Conservation (phyloP, 2,329 filamentous ascomycete species). For the Ceratocystis cacaofunesta region DNA sequence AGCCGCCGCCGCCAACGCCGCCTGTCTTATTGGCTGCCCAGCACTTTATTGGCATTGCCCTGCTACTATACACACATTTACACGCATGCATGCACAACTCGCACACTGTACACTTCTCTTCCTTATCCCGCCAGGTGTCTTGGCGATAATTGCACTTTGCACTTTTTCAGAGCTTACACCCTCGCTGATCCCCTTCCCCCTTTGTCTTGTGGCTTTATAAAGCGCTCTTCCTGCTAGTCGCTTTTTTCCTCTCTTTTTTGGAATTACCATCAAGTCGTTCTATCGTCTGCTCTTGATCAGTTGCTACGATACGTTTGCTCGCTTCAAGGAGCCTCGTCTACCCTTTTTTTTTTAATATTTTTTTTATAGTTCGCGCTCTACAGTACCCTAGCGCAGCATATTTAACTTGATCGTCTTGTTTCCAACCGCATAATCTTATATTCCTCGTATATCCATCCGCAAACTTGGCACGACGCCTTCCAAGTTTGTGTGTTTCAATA, state of each 20-base stretch:
- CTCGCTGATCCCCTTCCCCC: not conserved
- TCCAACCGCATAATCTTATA: not conserved
- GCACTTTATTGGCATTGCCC: not conserved
- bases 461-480: not conserved
- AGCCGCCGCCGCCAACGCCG: not conserved
- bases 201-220: not conserved
- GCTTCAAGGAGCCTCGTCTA: not conserved
- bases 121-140: not conserved
- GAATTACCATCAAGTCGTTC: not conserved
- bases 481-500: not conserved
- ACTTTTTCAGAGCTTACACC: not conserved
- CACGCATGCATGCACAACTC: not conserved
- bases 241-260: not conserved
- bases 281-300: not conserved
- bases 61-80: not conserved
- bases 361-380: not conserved
- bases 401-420: not conserved
- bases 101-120: not conserved
- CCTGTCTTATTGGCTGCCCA: not conserved
- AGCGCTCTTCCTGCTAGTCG: not conserved
- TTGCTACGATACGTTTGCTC: not conserved
- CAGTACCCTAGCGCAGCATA: not conserved
- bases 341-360: not conserved
- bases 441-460: not conserved
- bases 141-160: not conserved